These are phyloP conservation scores for Aspergillus spinulosporus DNA, from an alignment of 2,329 filamentous ascomycete species.

Conservation along the genomic window DNA sequence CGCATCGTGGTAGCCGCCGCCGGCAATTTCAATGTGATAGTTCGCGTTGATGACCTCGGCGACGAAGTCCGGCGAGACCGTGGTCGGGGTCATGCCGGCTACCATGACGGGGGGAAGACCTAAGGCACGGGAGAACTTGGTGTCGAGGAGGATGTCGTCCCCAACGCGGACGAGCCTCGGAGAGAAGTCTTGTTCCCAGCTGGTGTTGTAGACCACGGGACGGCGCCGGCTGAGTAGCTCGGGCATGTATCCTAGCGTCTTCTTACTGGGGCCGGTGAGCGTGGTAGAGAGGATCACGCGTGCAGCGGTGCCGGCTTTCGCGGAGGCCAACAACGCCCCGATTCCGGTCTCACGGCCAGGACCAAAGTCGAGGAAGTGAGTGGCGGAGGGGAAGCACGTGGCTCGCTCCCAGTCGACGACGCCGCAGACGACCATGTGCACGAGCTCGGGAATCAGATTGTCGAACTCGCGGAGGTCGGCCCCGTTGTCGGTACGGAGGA, in stretches of 20 bases:
- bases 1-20: slow-evolving; percentile 53
- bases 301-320: slow-evolving; percentile 66
- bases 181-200: slow-evolving; percentile 95
- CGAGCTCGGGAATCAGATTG: slow-evolving; percentile 80
- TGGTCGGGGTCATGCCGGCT: slow-evolving; percentile 89
- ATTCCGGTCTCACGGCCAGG: slow-evolving; percentile 95
- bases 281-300: slow-evolving; percentile 91
- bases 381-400: slow-evolving; percentile 84
- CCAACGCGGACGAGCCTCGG: slow-evolving; percentile 81
- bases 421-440: slow-evolving; percentile 91
- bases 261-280: slow-evolving; percentile 80
- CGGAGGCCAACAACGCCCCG: slow-evolving; percentile 90
- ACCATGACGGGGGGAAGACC: slow-evolving; percentile 86
- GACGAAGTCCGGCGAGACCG: slow-evolving; percentile 71
- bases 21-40: slow-evolving; percentile 50
- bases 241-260: slow-evolving; percentile 94
- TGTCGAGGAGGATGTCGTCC: slow-evolving; percentile 88
- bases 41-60: slow-evolving; percentile 54
- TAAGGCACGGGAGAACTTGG: slow-evolving; percentile 90
- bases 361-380: slow-evolving; percentile 94
- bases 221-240: slow-evolving; percentile 97
- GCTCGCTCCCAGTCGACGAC: slow-evolving; percentile 95
- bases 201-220: slow-evolving; percentile 80
- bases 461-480: slow-evolving; percentile 72
- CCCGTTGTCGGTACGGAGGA: slow-evolving; percentile 87